Evolutionary conservation across 2,329 filamentous ascomycete species (phyloP), one percentile per base, ranked within the genome.

Genomic region (Phaeosphaeriaceae sp.): DNA sequence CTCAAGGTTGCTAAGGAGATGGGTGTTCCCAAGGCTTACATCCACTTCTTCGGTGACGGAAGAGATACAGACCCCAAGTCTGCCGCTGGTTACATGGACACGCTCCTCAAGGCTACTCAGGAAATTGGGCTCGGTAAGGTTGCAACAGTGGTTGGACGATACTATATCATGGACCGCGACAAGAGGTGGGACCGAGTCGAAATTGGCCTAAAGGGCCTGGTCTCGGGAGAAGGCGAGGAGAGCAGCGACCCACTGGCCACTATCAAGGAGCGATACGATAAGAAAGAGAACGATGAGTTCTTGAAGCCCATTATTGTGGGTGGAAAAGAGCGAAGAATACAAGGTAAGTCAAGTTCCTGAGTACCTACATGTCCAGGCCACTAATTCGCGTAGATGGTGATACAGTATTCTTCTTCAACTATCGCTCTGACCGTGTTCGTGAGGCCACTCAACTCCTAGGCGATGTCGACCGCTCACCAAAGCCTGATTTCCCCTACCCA

Each of bases 331-430:
- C 82, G 83, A 54, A 88, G 94, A 65, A 87, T 99, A 72, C 86
- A 96, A 81, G 89, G 88, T 89, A 77, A 63, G 54, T 17, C 3
- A 18, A 23, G 13, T 35, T 23, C n/a, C 16, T 61, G 62, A 66
- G 62, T 48, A 70, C 63, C 64, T 56, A 50, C 48, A 66, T 65
- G 56, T 61, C 63, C 57, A 35, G 21, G 37, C 23, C 42, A 46
- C 63, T 71, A 62, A 72, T 58, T 50, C 38, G 46, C 52, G 46
- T 58, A 92, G 92, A 97, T 71, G 83, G 89, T 61, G 94, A 99
- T 72, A 93, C 91, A 45, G 84, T 97, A 67, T 97, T 97, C 85
- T 97, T 97, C 86, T 99, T 99, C 89, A 99, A 99, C 86, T 99
- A 99, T 83, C 91, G 94, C 70, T 97, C 94, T 49, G 94, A 99